Conservation (phyloP, 2,329 filamentous ascomycete species). For the Aureobasidium sp. region DNA sequence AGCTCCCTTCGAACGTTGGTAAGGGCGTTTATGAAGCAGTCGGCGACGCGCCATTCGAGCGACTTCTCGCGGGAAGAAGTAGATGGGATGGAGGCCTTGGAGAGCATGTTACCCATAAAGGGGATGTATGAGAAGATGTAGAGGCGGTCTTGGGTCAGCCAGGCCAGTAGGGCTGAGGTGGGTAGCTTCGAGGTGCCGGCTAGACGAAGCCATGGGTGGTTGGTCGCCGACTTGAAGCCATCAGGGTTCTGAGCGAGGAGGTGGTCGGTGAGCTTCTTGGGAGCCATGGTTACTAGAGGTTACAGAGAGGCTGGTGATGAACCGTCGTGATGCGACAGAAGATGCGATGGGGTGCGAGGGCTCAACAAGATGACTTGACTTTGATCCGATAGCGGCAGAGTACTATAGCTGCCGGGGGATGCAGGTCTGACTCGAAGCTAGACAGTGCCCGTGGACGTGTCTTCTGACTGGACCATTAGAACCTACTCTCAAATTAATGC, state of each 20-base stretch:
- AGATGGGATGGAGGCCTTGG: constrained; percentile 48
- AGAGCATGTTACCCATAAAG: constrained; percentile 54
- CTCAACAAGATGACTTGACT: not conserved
- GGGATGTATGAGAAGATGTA: constrained; percentile 63
- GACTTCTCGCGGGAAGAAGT: constrained; percentile 30
- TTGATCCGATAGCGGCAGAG: not conserved
- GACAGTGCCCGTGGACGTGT: not conserved
- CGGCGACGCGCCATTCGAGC: constrained; percentile 49
- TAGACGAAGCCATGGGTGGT: constrained; percentile 55
- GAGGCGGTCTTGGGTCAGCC: constrained; percentile 64
- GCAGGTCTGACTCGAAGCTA: not conserved
- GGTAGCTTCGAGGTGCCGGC: constrained; percentile 54
- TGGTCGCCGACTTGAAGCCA: constrained; percentile 50
- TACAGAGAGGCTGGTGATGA: not conserved
- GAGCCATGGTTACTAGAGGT: not conserved
- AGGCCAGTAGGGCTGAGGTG: constrained; percentile 49
- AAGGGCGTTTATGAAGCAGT: constrained; percentile 55
- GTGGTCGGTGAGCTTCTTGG: constrained; percentile 9
- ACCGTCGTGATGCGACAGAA: not conserved
- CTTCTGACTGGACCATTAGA: too few species aligned
- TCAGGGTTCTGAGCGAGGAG: constrained; percentile 10
- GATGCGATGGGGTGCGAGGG: not conserved
- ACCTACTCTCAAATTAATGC: not conserved
- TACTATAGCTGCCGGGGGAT: not conserved
- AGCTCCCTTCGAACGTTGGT: constrained; percentile 59